A percentile compares a stretch with the other conserved stretches of the same genome.
Conservation (phyloP, 2,329 filamentous ascomycete genomes). For the Aspergillus uvarum region DNA sequence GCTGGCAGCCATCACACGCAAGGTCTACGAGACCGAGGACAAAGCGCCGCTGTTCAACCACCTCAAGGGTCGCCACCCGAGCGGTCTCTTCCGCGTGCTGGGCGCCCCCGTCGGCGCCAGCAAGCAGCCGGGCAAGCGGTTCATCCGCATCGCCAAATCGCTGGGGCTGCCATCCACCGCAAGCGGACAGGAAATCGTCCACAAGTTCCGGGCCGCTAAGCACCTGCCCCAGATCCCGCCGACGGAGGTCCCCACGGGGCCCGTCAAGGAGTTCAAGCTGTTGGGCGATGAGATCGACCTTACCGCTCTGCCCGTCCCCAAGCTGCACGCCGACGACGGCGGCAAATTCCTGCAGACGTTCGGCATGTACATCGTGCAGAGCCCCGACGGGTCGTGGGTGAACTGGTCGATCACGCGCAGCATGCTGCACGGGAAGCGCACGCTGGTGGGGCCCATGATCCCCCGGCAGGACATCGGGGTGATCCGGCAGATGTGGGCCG, state of each 20-base stretch:
- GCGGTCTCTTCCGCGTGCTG: conserved; percentile 52
- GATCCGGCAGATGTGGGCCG: conserved; percentile 51
- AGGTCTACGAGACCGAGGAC: conserved; percentile 47
- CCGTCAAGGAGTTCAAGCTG: conserved; percentile 47
- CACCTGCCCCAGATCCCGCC: conserved; percentile 32
- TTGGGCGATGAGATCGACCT: conserved; percentile 46
- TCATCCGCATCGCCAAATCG: conserved; percentile 46
- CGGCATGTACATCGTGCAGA: conserved; percentile 51
- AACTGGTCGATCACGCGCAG: conserved; percentile 42
- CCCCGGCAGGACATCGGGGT: conserved; percentile 49
- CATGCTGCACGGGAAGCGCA: conserved; percentile 49
- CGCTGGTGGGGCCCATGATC: conserved; percentile 45
- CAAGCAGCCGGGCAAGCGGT: conserved; percentile 32
- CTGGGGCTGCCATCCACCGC: conserved; percentile 43
- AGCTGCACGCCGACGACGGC: conserved; percentile 48
- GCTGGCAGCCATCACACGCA: conserved; percentile 49
- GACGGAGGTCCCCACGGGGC: conserved; percentile 36
- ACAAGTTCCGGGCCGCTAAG: conserved; percentile 45
- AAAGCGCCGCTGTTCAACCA: conserved; percentile 56
- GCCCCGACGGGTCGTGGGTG: conserved; percentile 49
- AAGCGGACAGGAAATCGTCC: conserved; percentile 40
- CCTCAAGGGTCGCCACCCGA: conserved; percentile 43
- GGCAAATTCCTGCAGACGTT: conserved; percentile 54
- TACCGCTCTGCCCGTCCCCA: conserved; percentile 42
- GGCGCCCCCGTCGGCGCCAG: conserved; percentile 46